A percentile compares a stretch with the other conserved stretches of the same genome.
Conservation (phyloP, 2,329 filamentous ascomycete genomes). For the Aspergillus novofumigatus region DNA sequence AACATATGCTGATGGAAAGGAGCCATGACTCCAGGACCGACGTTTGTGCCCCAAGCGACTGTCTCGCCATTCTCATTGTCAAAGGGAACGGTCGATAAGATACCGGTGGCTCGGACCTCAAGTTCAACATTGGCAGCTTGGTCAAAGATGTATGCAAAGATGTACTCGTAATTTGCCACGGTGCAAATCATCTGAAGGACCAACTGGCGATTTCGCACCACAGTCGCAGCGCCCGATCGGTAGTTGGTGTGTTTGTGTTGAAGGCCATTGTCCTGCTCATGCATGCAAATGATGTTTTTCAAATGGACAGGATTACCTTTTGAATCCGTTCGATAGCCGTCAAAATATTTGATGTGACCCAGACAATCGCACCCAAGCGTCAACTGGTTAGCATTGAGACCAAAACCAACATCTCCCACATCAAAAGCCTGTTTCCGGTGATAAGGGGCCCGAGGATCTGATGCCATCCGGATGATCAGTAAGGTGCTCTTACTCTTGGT, state of each 20-base stretch:
- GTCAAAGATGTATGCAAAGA: slow-evolving; percentile 68
- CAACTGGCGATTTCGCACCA: slow-evolving; percentile 61
- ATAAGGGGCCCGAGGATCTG: slow-evolving; percentile 62
- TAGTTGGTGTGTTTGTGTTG: slow-evolving; percentile 72
- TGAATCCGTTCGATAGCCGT: slow-evolving; percentile 54
- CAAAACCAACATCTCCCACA: slow-evolving; percentile 63
- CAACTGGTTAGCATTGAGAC: slow-evolving; percentile 65
- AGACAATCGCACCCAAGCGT: slow-evolving; percentile 68
- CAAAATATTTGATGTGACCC: slow-evolving; percentile 65
- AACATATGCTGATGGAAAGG: slow-evolving; percentile 75
- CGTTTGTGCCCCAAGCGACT: slow-evolving; percentile 64
- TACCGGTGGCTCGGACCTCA: slow-evolving; percentile 65
- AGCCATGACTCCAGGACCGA: slow-evolving; percentile 66
- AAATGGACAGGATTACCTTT: slow-evolving; percentile 56
- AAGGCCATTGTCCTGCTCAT: slow-evolving; percentile 67
- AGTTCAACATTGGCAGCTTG: slow-evolving; percentile 65
- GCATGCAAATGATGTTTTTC: slow-evolving; percentile 66
- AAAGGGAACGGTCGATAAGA: slow-evolving; percentile 64
- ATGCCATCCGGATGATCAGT: slow-evolving; percentile 2
- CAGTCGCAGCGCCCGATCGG: slow-evolving; percentile 59
- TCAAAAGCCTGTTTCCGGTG: slow-evolving; percentile 69
- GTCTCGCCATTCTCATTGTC: slow-evolving; percentile 56
- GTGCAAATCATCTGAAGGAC: slow-evolving; percentile 69
- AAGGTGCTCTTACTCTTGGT: background rate
- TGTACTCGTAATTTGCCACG: slow-evolving; percentile 70